phyloP scores from a whole-genome alignment of 257 asterid genomes.

The Craterostigma plantagineum region DNA sequence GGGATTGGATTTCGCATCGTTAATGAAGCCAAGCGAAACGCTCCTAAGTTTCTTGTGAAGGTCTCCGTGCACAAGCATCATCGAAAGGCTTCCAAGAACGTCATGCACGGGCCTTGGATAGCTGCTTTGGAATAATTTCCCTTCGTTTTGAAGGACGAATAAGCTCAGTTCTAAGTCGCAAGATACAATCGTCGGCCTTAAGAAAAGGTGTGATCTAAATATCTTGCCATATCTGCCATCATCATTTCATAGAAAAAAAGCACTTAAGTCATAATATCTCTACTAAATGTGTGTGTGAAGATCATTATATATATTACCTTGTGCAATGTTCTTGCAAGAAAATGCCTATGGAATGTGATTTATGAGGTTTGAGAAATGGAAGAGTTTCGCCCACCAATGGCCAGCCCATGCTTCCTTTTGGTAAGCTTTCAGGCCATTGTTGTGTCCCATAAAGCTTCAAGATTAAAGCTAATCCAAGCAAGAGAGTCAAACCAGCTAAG shows the following conservation, averaged over 20 bases:
- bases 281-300: not conserved
- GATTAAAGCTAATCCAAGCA: no score
- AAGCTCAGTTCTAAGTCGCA: constrained; percentile 41
- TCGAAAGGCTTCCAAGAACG: constrained; percentile 36
- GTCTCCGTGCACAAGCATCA: constrained; percentile 42
- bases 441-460: no score
- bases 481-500: no score
- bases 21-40: constrained; percentile 25
- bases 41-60: constrained; percentile 42
- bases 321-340: constrained; percentile 41
- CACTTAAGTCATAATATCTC: not conserved
- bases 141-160: constrained; percentile 63
- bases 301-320: constrained; percentile 12
- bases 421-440: constrained; percentile 11
- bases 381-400: constrained; percentile 65
- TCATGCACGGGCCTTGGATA: constrained; percentile 48
- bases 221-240: constrained; percentile 48
- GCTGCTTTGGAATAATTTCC: constrained; percentile 27
- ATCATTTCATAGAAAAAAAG: not conserved
- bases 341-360: constrained; percentile 31
- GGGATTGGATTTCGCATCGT: constrained; percentile 23
- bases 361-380: constrained; percentile 42
- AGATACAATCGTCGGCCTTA: constrained; percentile 53
- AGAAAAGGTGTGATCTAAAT: constrained; percentile 53
- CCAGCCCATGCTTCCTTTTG: constrained; percentile 41